Evolutionary conservation across 192 early-diverging fungal genomes (phyloP).

Genomic region (Funneliformis mosseae): DNA sequence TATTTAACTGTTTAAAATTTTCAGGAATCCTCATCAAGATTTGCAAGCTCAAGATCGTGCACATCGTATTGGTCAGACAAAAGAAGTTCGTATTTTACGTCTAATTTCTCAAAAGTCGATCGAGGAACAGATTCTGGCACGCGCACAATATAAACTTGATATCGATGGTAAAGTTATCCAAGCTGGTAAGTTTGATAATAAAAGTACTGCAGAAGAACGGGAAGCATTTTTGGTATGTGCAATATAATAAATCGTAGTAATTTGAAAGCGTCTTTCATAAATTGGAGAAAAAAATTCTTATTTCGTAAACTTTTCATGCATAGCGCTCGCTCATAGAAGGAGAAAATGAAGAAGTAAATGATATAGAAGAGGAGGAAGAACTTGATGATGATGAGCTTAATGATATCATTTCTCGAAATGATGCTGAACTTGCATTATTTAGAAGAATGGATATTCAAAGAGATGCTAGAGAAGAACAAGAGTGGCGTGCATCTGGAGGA

Average conservation of each 20-base stretch:
- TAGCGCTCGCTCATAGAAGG: slow-evolving; percentile 75
- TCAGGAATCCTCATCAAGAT: slow-evolving; percentile 94
- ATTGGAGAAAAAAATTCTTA: neutral
- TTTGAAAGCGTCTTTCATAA: neutral
- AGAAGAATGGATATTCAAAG: slow-evolving; percentile 77
- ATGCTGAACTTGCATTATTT: slow-evolving; percentile 79
- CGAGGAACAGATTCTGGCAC: slow-evolving; percentile 90
- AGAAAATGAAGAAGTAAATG: slow-evolving; percentile 78
- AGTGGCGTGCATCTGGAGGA: slow-evolving; percentile 60
- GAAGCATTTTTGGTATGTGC: slow-evolving; percentile 73
- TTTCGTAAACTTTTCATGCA: slow-evolving; percentile 8
- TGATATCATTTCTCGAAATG: slow-evolving; percentile 86
- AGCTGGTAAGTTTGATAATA: slow-evolving; percentile 99
- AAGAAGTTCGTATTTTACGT: slow-evolving; percentile 94
- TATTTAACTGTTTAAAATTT: neutral
- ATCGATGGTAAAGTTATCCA: slow-evolving; percentile 99
- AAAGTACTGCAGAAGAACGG: slow-evolving; percentile 90
- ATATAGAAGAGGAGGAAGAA: slow-evolving; percentile 68
- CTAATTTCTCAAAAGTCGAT: slow-evolving; percentile 89
- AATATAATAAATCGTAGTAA: neutral
- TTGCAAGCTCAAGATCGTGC: slow-evolving; percentile 99
- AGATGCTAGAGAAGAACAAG: slow-evolving; percentile 44
- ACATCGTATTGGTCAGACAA: slow-evolving; percentile 98
- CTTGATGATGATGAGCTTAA: slow-evolving; percentile 91
- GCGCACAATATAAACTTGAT: slow-evolving; percentile 94